phyloP scores from a whole-genome alignment of 1,139 yeast genomes.

The Zygosaccharomyces pseudobailii region DNA sequence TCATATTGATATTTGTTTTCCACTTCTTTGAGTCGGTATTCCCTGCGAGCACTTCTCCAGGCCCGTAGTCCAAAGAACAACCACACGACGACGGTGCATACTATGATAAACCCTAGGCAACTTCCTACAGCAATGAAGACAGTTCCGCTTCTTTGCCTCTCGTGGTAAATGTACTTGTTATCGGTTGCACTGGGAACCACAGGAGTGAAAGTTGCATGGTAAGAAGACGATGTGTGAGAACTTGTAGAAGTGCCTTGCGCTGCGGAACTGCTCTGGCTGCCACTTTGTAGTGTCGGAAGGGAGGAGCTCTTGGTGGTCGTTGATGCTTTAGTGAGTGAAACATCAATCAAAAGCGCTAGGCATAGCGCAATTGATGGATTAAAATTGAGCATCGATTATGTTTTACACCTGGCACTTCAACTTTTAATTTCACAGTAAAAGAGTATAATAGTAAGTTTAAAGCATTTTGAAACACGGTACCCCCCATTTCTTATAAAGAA shows the following conservation, averaged over 20 bases:
- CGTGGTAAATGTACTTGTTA: conserved; percentile 53
- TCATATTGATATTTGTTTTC: conserved; percentile 20
- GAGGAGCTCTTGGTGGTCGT: background rate
- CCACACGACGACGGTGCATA: conserved; percentile 17
- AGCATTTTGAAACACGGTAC: background rate
- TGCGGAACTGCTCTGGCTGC: background rate
- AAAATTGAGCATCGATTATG: background rate
- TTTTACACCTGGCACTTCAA: background rate
- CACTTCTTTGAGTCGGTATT: conserved; percentile 16
- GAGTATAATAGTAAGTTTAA: too few relatives aligned
- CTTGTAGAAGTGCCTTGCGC: conserved; percentile 2
- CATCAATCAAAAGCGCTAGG: conserved; percentile 3
- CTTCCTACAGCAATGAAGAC: conserved; percentile 74
- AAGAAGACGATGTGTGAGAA: conserved; percentile 18
- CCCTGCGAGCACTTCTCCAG: conserved; percentile 26
- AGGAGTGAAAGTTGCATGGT: conserved; percentile 47
- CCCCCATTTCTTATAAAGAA: background rate
- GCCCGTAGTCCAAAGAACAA: conserved; percentile 15
- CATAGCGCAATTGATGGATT: conserved; percentile 3
- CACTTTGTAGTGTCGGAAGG: background rate
- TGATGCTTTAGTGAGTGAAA: conserved; percentile 1
- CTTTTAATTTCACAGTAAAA: background rate
- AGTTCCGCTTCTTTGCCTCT: conserved; percentile 56
- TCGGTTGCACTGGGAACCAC: conserved; percentile 35
- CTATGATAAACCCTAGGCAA: conserved; percentile 40